Base-by-base conservation (phyloP, 2,329 filamentous ascomycete species). In the Salinomyces thailandicus region DNA sequence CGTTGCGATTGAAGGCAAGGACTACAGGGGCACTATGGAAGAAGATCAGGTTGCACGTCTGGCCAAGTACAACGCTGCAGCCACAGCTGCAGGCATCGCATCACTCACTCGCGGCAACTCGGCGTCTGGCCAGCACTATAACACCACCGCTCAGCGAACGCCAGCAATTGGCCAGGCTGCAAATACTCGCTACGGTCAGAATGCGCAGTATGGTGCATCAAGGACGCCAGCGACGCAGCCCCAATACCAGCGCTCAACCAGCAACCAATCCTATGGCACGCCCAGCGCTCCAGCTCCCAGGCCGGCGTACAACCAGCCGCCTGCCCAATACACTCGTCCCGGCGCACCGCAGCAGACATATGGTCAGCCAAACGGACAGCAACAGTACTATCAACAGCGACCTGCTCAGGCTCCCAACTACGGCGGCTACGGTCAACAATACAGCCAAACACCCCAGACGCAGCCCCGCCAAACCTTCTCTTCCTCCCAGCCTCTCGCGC, bases 21-120 rank as follows among this genome's bases (percentile, higher is more conserved):
- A 85, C 51, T 83, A 83, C 57, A 74, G 73, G 44, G 86, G 86
- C 4, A 75, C 81, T 3, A 79, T 93, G 75, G 85, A 93, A 49
- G 84, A 89, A 49, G 85, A 93, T 48, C 81, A 85, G 46, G 53
- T 63, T 2, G 60, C 64, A 2, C 57, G 63, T 19, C 47, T 61
- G 28, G 60, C 62, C 17, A 68, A 67, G 44, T 44, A 50, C 17
- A 47, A 48, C 5, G 57, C 64, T 11, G 45, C 50, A 29, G 50
- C 50, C 2, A 56, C 55, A 4, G 53, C 57, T 14, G 47, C 47
- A 5, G 49, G 50, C 29, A 49, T 52, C 33, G 48, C 55, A 3
- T 46, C 45, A 9, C 49, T 55, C 5, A 48, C 51, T 11, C 47
- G 55, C 17, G 43, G 52, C 16, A 49, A 42, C 16, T 55, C 54